Conservation (phyloP, 768 basidiomycete species). For the Serendipita vermifera region DNA sequence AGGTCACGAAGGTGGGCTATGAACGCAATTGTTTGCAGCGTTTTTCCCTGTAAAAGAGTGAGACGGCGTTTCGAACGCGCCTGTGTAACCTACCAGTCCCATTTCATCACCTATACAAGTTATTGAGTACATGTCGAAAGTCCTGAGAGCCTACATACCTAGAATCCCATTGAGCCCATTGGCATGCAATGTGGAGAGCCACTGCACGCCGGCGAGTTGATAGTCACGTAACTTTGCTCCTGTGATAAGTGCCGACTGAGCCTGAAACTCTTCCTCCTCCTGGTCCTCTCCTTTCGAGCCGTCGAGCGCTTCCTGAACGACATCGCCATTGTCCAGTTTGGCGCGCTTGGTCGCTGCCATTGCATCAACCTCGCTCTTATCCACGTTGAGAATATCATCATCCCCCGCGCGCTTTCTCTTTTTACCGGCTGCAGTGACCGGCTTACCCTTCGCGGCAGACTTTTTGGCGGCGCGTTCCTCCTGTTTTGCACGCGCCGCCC, state of each 20-base stretch:
- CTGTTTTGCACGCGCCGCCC: slow-evolving; percentile 15
- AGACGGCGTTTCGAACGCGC: background rate
- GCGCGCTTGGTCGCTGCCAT: slow-evolving; percentile 16
- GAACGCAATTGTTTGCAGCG: slow-evolving; percentile 89
- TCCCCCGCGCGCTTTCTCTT: slow-evolving; percentile 21
- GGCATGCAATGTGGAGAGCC: slow-evolving; percentile 82
- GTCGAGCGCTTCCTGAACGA: slow-evolving; percentile 2
- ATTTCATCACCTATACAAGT: slow-evolving; percentile 71
- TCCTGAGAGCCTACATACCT: slow-evolving; percentile 31
- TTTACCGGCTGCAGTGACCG: slow-evolving; percentile 17
- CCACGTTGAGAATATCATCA: slow-evolving; percentile 9
- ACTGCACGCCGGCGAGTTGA: slow-evolving; percentile 87
- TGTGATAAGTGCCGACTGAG: slow-evolving; percentile 65
- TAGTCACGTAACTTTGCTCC: slow-evolving; percentile 80
- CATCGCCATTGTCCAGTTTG: slow-evolving; percentile 4
- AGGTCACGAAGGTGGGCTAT: slow-evolving; percentile 78
- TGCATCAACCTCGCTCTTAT: slow-evolving; percentile 11
- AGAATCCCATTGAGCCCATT: slow-evolving; percentile 75
- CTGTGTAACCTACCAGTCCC: slow-evolving; percentile 62
- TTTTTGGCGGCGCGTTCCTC: slow-evolving; percentile 9
- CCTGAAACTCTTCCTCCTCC: slow-evolving; percentile 18
- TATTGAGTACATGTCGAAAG: slow-evolving; percentile 15
- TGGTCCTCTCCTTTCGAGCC: slow-evolving; percentile 2
- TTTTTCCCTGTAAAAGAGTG: slow-evolving; percentile 34
- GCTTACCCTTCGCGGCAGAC: slow-evolving; percentile 13